Conservation (phyloP, 2,329 filamentous ascomycete species). For the Elsinoe perseae region DNA sequence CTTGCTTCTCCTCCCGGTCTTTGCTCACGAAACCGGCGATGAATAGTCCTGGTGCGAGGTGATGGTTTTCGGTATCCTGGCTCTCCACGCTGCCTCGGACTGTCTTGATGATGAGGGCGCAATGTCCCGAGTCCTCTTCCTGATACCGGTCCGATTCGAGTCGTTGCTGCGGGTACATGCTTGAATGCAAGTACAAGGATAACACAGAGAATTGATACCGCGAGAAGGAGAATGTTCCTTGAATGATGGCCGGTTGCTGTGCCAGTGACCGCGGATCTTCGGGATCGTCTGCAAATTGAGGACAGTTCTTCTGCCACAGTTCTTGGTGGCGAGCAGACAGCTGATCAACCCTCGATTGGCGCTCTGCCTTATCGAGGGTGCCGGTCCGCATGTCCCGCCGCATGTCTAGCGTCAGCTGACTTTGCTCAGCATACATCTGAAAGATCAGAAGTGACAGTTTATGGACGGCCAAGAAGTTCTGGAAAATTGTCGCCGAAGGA, state of each 20-base stretch:
- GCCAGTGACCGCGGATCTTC: not conserved
- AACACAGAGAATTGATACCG: conserved; percentile 20
- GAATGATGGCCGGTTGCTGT: conserved; percentile 7
- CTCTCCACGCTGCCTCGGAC: conserved; percentile 24
- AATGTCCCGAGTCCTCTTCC: conserved; percentile 26
- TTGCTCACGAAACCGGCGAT: conserved; percentile 43
- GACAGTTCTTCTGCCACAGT: not conserved
- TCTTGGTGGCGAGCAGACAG: not conserved
- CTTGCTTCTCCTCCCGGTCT: conserved; percentile 37
- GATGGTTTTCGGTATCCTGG: conserved; percentile 29
- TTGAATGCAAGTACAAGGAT: conserved; percentile 47
- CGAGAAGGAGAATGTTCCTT: conserved; percentile 10
- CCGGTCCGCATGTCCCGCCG: not conserved
- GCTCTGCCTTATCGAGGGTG: not conserved
- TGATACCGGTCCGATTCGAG: conserved; percentile 24
- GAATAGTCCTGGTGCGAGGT: conserved; percentile 47
- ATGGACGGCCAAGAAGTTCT: not conserved
- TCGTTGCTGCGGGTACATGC: conserved; percentile 45
- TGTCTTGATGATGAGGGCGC: conserved; percentile 38
- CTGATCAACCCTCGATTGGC: not conserved
- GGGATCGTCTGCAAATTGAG: not conserved
- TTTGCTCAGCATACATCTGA: conserved; percentile 8
- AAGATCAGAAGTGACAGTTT: conserved; percentile 10
- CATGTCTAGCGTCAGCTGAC: conserved; percentile 1
- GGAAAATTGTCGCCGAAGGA: not conserved